Conservation (phyloP, 164 flowering plant species). For the Kingdonia uniflora region DNA sequence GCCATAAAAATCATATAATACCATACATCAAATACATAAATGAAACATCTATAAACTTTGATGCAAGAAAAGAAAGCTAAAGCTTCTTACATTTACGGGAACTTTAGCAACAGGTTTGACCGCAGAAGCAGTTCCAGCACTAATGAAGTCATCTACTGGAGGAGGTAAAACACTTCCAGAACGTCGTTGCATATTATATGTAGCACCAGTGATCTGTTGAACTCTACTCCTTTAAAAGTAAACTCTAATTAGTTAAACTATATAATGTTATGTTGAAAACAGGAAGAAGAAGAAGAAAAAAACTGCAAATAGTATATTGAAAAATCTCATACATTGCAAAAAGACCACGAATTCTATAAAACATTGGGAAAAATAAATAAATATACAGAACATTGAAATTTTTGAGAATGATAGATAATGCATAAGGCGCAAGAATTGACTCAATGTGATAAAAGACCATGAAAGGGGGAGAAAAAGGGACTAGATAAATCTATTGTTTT, state of each 20-base stretch:
- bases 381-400: no score
- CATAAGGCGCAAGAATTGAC: no score
- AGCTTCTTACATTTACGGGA: constrained; percentile 26
- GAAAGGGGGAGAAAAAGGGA: no score
- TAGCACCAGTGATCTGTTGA: constrained; percentile 38
- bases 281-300: no score
- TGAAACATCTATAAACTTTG: background rate
- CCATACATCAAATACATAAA: background rate
- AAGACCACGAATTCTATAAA: no score
- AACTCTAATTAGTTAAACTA: constrained; percentile 3
- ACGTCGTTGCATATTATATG: constrained; percentile 29
- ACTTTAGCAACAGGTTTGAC: constrained; percentile 20
- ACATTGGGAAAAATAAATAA: no score
- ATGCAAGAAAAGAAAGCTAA: constrained; percentile 3
- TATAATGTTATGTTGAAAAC: background rate
- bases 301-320: background rate
- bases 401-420: no score
- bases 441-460: no score
- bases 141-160: constrained; percentile 28
- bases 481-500: no score
- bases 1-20: background rate
- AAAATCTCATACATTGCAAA: background rate
- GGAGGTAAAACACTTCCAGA: constrained; percentile 51
- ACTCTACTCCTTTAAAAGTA: constrained; percentile 36
- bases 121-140: constrained; percentile 11